Evolutionary conservation across 2,329 filamentous ascomycete species (phyloP), one percentile per base, ranked within the genome.

Genomic region (Rutstroemia sp.): DNA sequence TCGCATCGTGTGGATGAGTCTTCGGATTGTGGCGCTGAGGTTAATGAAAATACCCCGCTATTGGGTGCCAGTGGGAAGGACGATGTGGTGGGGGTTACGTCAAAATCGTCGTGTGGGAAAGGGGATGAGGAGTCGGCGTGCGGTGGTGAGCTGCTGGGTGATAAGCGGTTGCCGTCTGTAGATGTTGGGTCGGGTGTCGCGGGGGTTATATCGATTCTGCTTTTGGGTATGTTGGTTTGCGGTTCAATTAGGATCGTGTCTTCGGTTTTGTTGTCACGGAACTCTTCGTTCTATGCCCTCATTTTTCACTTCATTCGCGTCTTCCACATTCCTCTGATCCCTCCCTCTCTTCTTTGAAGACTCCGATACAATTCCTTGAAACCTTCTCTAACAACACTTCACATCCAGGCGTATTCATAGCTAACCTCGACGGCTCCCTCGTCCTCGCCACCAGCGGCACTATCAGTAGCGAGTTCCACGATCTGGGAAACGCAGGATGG

Each of bases 361-460:
- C 1, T 27, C 25, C 4, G 7, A 6, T 8, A 27, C 4, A 27
- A 4, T 27, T 1, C 5, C 7, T 8, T 27, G 4, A 2, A 27
- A 27, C 25, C 25, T 8, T 8, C 25, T 6, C 25, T 27, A 27
- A 27, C 25, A 5, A 17, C 39, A 42, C 9, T 42, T 3, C 16
- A 42, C 17, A 4, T 17, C n/a, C 52, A 75, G 80, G 80, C 5
- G 80, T 85, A 10, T 87, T 89, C 60, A 78, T 87, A 12, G 78
- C 79, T 12, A 83, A 84, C 49, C 78, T 79, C 14, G 86, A 89
- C 64, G 71, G 73, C 0, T 84, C 82, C 0, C 71, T 89, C 0
- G 76, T 89, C 0, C 71, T 89, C 34, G 84, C 86, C 0, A 86
- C 84, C 0, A 80, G 86, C 54, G 78, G 79, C 0, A 73, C 73